These are phyloP conservation scores for Xylaria castorea DNA, from an alignment of 495 filamentous ascomycete genomes.

Conservation along the genomic window DNA sequence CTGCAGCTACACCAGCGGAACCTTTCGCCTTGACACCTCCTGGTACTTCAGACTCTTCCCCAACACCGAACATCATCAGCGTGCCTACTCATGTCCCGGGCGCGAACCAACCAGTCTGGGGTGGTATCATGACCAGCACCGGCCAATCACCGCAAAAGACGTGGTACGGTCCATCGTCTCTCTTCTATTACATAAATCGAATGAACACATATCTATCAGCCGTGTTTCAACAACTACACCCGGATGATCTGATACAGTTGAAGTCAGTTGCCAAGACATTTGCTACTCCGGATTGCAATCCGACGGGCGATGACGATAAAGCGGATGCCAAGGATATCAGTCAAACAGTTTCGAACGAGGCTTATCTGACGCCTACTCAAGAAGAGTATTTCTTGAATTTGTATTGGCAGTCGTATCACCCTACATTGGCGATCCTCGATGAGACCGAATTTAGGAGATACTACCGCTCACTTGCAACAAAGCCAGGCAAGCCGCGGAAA, in stretches of 20 bases:
- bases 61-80: neutral
- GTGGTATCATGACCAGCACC: conserved; percentile 40
- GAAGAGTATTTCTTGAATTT: conserved; percentile 58
- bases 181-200: conserved; percentile 49
- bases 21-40: conserved; percentile 28
- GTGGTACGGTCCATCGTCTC: conserved; percentile 50
- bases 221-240: conserved; percentile 40
- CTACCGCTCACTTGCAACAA: conserved; percentile 56
- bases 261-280: conserved; percentile 29
- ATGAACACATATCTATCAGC: conserved; percentile 44
- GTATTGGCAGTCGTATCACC: conserved; percentile 59
- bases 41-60: conserved; percentile 17
- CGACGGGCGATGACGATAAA: conserved; percentile 21
- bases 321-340: conserved; percentile 12
- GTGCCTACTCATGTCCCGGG: conserved; percentile 14
- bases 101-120: conserved; percentile 31
- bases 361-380: conserved; percentile 43
- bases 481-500: conserved; percentile 43
- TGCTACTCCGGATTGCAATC: conserved; percentile 30
- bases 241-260: conserved; percentile 31
- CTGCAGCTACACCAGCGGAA: conserved; percentile 1
- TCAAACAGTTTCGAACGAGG: conserved; percentile 25
- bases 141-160: conserved; percentile 38
- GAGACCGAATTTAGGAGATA: conserved; percentile 56
- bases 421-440: conserved; percentile 48